Base-by-base conservation (phyloP, 2,329 filamentous ascomycete species). In the Sporothrix brunneoviolacea region DNA sequence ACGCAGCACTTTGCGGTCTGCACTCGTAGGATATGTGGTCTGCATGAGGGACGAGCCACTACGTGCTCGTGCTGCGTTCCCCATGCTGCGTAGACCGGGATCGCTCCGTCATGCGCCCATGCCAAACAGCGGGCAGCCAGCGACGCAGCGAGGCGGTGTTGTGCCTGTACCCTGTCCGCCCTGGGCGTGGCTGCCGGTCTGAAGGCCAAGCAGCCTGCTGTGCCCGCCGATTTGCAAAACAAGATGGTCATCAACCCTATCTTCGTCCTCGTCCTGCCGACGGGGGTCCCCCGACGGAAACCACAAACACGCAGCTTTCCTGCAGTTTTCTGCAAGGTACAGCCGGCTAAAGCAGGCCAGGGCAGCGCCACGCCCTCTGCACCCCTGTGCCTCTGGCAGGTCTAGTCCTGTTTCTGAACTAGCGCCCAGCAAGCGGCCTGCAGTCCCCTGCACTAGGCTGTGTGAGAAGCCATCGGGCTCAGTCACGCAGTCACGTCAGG, bases 251-350 rank as follows among this genome's bases (percentile, higher is more conserved):
- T 42, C 37, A 41, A 36, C 42, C 28, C 28, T 41, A 33, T 22
- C 36, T 32, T 40, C 24, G 16, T 38, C 18, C 7, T 35, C 32
- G 15, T 36, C 30, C 24, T 50, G 33, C n/a, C 33, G 8, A 22
- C 16, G 35, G 24, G 36, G 22, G 13, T 45, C 18, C 15, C 10
- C 24, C 12, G 27, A 38, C 39, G 19, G 12, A 16, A 19, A 27
- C 4, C 30, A 30, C 33, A 18, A n/a, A 30, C 16, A 27, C 37
- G 32, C 39, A 30, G 30, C 9, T 39, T 39, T 43, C 21, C 10
- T 28, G 39, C 24, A 21, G 28, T 38, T 41, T 51, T 48, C 51
- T 53, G 48, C 48, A 55, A 54, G 54, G 51, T 55, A 54, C 54
- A 51, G 42, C 48, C 49, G 44, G 48, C 43, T 52, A 46, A 49